Evolutionary conservation across 306 rosid species (phyloP), one percentile per base, ranked within the genome.

Genomic region (Gastrolobium bilobum): DNA sequence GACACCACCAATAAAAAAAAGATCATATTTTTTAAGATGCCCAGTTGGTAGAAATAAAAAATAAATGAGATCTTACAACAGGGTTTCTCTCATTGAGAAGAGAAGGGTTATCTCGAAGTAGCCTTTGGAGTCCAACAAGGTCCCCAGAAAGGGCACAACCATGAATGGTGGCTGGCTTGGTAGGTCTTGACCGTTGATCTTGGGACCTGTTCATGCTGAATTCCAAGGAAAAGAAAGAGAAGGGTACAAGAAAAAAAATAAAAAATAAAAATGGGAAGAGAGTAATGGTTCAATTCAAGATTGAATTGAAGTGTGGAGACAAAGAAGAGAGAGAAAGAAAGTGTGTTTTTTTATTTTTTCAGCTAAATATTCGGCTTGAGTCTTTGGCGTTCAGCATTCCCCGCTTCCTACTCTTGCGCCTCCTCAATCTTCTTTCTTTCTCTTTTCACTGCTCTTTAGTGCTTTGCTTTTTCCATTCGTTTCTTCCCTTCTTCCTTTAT

Each of bases 21-120:
- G 39, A 56, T 50, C 4, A 75, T 7, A 15, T 29, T 70, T 70
- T 68, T 35, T 72, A 5, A 65, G 63, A 61, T 58, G 3, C 71
- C 68, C 44, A 79, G 14, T 4, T 8, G 44, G 10, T 5, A 4
- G 2, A 64, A 80, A 80, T 6, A 34, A 77, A 60, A 35, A n/a
- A 20, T 20, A 48, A 51, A 37, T 2, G 82, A 35, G 80, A 84
- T 71, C 98, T 83, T 89, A 94, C 98, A 43, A 92, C 86, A 57
- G 95, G 91, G 81, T 92, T 95, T 77, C 81, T 85, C 30, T 90
- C 93, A 35, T 95, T 90, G 81, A 95, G 93, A 76, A 93, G 93
- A 76, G 89, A 81, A 2, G 97, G 98, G 81, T 88, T 85, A 1
- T 84, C 92, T 1, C 94, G 90, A 60, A 95, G 98, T 58, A 95